Percentiles rank a stretch among this genome's conserved stretches.
phyloP scores from a whole-genome alignment of 768 basidiomycete species.

The Epithele typhae region DNA sequence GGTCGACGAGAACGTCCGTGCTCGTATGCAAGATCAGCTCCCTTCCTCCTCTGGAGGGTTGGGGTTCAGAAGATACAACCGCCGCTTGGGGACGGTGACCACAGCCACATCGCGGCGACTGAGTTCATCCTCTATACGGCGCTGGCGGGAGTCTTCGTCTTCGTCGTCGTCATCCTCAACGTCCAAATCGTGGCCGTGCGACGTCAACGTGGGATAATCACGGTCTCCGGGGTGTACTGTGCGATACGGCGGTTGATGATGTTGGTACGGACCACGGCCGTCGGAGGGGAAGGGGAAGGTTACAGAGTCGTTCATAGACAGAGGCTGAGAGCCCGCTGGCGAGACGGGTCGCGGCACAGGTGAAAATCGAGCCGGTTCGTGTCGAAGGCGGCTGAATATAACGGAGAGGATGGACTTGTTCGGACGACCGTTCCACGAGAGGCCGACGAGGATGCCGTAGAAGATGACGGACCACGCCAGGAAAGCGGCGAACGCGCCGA shows the following conservation, averaged over 20 bases:
- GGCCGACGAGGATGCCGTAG: slow-evolving; percentile 47
- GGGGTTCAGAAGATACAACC: slow-evolving; percentile 68
- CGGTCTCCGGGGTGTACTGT: slow-evolving; percentile 34
- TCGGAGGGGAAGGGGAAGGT: slow-evolving; percentile 41
- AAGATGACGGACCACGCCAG: slow-evolving; percentile 56
- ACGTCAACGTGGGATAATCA: slow-evolving; percentile 31
- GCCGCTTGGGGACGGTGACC: slow-evolving; percentile 68
- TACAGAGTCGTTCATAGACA: slow-evolving; percentile 37
- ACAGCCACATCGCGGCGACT: slow-evolving; percentile 80
- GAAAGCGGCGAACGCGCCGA: slow-evolving; percentile 58
- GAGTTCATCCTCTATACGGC: slow-evolving; percentile 80
- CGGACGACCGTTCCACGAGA: slow-evolving; percentile 59
- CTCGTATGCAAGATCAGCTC: not conserved
- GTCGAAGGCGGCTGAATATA: slow-evolving; percentile 41
- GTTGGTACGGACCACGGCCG: slow-evolving; percentile 56
- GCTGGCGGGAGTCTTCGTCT: slow-evolving; percentile 70
- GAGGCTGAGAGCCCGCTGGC: slow-evolving; percentile 28
- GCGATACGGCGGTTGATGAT: slow-evolving; percentile 64
- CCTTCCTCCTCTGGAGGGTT: slow-evolving; percentile 26
- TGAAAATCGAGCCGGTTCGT: slow-evolving; percentile 25
- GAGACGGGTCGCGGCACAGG: slow-evolving; percentile 26
- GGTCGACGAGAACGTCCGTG: not conserved
- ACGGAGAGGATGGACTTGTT: slow-evolving; percentile 53
- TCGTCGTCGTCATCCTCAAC: slow-evolving; percentile 63
- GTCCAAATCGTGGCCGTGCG: slow-evolving; percentile 44